Evolutionary conservation across 2,329 filamentous ascomycete species (phyloP), one percentile per base, ranked within the genome.

Genomic region (Verticillium nubilum): DNA sequence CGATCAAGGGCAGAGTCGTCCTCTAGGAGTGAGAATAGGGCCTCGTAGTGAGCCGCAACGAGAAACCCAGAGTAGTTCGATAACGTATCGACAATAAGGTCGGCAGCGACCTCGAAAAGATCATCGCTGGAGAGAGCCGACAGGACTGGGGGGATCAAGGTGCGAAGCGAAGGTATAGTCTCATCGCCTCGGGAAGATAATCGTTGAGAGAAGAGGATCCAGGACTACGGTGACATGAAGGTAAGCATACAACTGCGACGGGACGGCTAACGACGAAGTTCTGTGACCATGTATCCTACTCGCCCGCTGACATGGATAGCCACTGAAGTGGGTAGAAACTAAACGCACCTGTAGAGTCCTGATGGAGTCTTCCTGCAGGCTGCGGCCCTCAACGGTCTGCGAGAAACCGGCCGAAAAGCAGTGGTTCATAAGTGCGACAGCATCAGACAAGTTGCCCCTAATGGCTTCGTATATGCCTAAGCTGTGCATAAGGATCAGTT

Each of bases 131-230:
- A 74, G 9, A 94, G 75, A 53, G 85, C 87, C 27, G 80, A 73
- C 26, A 92, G 81, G 25, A 86, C 81, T 4, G 82, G 78, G 29
- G 81, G 78, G 2, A 88, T 80, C 4, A 92, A 74, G 2, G 80
- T 77, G 31, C 83, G 83, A 15, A 93, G 77, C 19, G 84, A 78
- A 19, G 80, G 75, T 2, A 89, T 75, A 31, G 89, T 77, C 17
- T 82, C 77, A 17, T 80, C 80, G 33, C 83, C 81, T 53, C 82
- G 80, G 3, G 82, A 76, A 56, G 86, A 85, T 28, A 83, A 79
- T 33, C 84, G 82, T 66, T 92, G 88, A 5, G 86, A 87, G 67
- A 92, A 92, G 65, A 85, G 80, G 31, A 92, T 81, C 89, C 90
- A 94, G 4, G 87, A 82, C 87, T 90, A 58, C 13, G 35, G 60